Evolutionary conservation across 2,329 filamentous ascomycete species (phyloP).

Genomic region (Colletotrichum tabaci): DNA sequence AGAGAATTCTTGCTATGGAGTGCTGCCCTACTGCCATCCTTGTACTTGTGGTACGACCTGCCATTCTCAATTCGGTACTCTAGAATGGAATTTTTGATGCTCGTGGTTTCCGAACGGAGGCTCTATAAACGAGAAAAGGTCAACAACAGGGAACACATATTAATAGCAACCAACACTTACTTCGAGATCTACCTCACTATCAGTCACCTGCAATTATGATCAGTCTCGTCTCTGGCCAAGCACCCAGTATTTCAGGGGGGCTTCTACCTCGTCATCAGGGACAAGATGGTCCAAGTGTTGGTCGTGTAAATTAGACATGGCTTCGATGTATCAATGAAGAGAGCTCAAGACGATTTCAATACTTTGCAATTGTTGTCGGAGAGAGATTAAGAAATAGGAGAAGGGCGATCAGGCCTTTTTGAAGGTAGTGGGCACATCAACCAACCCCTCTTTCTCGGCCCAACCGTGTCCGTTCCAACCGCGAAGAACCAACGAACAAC

Average conservation of each 20-base stretch:
- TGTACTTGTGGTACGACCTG: slow-evolving; percentile 4
- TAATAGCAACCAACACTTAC: background rate
- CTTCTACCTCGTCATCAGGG: background rate
- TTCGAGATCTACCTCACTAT: background rate
- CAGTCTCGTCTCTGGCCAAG: background rate
- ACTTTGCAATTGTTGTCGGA: no score
- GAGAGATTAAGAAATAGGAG: background rate
- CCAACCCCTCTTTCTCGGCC: slow-evolving; percentile 3
- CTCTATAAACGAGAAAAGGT: background rate
- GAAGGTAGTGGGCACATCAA: background rate
- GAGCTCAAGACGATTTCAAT: background rate
- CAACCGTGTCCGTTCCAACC: background rate
- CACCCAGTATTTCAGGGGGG: background rate
- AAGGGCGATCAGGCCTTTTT: background rate
- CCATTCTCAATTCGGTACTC: background rate
- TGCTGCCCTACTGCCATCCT: background rate
- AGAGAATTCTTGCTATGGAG: background rate
- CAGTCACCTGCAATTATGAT: background rate
- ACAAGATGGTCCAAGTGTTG: background rate
- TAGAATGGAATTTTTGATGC: background rate
- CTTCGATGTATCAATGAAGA: background rate
- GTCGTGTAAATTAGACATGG: background rate
- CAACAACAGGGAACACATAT: rapidly evolving
- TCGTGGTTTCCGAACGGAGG: background rate
- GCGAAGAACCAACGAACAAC: slow-evolving; percentile 8